phyloP scores from a whole-genome alignment of 176 grass and related monocot species.

The Musa acuminata region DNA sequence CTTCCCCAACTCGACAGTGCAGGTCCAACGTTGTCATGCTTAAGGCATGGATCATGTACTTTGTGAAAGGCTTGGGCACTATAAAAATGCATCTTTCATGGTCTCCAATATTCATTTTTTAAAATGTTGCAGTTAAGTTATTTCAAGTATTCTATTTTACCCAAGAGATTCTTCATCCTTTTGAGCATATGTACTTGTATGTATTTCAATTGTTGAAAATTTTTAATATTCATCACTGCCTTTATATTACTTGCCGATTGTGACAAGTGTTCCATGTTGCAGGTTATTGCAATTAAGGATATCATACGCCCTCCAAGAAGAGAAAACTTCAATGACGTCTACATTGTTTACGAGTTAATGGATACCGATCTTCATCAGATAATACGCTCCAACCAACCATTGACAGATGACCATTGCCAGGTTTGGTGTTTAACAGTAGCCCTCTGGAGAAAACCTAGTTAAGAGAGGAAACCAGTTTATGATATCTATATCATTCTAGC shows the following conservation, averaged over 20 bases:
- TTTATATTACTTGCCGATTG: background rate
- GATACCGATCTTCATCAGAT: constrained; percentile 91
- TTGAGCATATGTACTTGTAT: no score
- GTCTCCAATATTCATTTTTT: background rate
- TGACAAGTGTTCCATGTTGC: constrained; percentile 4
- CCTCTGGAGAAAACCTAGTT: background rate
- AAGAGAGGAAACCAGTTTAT: no score
- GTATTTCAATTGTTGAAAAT: no score
- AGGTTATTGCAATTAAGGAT: constrained; percentile 94
- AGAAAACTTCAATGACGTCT: constrained; percentile 94
- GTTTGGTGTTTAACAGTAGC: constrained; percentile 16
- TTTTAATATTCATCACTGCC: background rate
- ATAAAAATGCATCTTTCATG: background rate
- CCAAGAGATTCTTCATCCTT: no score
- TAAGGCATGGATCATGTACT: no score
- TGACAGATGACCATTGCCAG: constrained; percentile 93
- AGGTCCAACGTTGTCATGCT: no score
- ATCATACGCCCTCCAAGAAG: constrained; percentile 78
- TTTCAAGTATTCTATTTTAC: no score
- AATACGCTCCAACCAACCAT: constrained; percentile 68
- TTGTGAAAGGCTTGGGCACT: background rate
- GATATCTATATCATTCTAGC: background rate
- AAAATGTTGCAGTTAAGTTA: background rate
- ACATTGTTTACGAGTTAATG: constrained; percentile 88
- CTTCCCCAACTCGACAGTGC: no score